phyloP scores from a whole-genome alignment of 768 basidiomycete species.

The Chlorophyllum brunneum region DNA sequence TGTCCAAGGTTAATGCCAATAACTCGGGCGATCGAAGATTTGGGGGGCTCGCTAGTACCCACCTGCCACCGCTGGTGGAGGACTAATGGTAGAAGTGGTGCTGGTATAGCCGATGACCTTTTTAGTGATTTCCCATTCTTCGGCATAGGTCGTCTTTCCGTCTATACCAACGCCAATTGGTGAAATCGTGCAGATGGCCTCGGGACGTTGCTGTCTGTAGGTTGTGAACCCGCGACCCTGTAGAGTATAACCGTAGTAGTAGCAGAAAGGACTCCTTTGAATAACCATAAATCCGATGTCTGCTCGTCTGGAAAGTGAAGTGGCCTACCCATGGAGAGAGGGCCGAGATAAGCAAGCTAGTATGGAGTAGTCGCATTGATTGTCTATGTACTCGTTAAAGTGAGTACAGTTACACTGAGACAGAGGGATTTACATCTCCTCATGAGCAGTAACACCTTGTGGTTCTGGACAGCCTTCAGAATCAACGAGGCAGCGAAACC shows the following conservation, averaged over 20 bases:
- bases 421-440: not conserved
- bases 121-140: not conserved
- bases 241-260: not conserved
- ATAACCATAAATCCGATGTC: not conserved
- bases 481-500: too few species aligned
- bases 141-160: not conserved
- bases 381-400: not conserved
- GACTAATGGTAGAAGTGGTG: not conserved
- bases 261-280: not conserved
- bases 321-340: not conserved
- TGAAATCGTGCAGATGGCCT: not conserved
- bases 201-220: not conserved
- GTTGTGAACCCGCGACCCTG: not conserved
- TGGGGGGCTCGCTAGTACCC: not conserved
- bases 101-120: not conserved
- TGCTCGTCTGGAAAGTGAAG: not conserved
- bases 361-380: not conserved
- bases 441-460: too few species aligned
- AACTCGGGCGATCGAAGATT: not conserved
- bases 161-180: not conserved
- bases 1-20: not conserved
- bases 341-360: not conserved
- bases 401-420: not conserved
- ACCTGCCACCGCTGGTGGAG: not conserved
- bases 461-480: too few species aligned